Conservation (phyloP, 768 basidiomycete genomes). For the Boletus huronensis region DNA sequence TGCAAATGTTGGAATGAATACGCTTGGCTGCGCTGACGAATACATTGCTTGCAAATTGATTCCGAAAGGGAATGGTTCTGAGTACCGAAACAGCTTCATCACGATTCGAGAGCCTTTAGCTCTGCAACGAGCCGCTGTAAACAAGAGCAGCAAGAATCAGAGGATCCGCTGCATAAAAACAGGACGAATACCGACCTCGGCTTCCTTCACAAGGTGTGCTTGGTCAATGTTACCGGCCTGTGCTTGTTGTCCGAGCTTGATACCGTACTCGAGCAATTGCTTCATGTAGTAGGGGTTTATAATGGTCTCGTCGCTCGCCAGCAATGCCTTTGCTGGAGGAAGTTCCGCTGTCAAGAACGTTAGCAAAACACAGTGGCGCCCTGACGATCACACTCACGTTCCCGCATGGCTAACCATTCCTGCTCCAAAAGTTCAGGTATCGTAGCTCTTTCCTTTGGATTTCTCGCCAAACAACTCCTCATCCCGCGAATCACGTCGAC, state of each 20-base stretch:
- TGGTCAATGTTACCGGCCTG: slow-evolving; percentile 40
- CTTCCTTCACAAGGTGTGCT: slow-evolving; percentile 50
- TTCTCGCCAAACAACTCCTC: slow-evolving; percentile 73
- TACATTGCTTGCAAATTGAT: slow-evolving; percentile 27
- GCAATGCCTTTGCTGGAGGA: slow-evolving; percentile 30
- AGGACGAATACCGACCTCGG: slow-evolving; percentile 43
- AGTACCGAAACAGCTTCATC: slow-evolving; percentile 9
- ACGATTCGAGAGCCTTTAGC: slow-evolving; percentile 48
- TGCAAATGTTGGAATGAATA: slow-evolving; percentile 21
- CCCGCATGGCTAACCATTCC: slow-evolving; percentile 67
- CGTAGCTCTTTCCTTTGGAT: slow-evolving; percentile 79
- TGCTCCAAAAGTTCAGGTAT: slow-evolving; percentile 85
- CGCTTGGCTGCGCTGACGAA: slow-evolving; percentile 20
- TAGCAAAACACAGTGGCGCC: not conserved
- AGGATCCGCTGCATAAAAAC: not conserved
- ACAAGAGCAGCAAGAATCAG: slow-evolving; percentile 3
- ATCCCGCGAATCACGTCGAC: slow-evolving; percentile 77
- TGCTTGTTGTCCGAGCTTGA: slow-evolving; percentile 50
- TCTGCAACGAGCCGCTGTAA: slow-evolving; percentile 62
- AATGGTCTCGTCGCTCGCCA: slow-evolving; percentile 57
- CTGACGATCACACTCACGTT: slow-evolving; percentile 23
- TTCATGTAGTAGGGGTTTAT: slow-evolving; percentile 80
- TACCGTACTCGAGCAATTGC: slow-evolving; percentile 69
- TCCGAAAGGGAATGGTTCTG: slow-evolving; percentile 6
- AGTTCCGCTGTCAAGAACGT: slow-evolving; percentile 21